Base-by-base conservation (phyloP, 2,329 filamentous ascomycete species). In the Penicillium sp. region DNA sequence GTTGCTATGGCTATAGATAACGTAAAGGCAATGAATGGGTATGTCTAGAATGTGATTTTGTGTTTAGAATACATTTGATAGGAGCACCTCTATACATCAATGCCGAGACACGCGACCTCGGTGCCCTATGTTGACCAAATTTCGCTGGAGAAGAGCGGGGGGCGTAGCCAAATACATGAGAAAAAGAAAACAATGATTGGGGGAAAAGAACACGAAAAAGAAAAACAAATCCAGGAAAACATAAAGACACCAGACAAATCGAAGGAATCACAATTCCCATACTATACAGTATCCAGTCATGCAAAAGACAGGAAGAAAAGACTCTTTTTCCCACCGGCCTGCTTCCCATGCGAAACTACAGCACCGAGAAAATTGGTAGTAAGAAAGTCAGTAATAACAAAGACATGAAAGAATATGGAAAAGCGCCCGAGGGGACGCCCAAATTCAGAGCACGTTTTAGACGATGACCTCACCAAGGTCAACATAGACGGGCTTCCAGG, bases 401-500 rank as follows among this genome's bases (percentile, higher is more conserved):
- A 63, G 52, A 65, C 57, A 66, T 64, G 58, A 68, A 68, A 58
- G 64, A 62, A 68, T 60, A 69, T 64, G 62, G 55, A 59, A 64
- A 42, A 52, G 58, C 57, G 52, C 46, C 52, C 56, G 51, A 46
- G 25, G 51, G 14, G 55, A 55, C 40, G 60, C 49, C 58, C 59
- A 52, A 55, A 61, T 57, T 65, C 65, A 60, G 49, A 55, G 33
- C 58, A 64, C 40, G 60, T 59, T 67, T 75, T 76, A 82, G 65
- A 79, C 78, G 76, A 91, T 82, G 67, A 92, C 83, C 80, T 92
- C 89, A 57, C 89, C 89, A 63, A 88, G 83, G 74, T 92, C 89
- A 65, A 92, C 84, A 69, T 91, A 82, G 56, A 84, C 85, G 2
- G 89, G 85, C 77, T 84, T 85, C 88, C 88, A 92, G 5, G 84